These are phyloP conservation scores for Leptomonas pyrrhocoris DNA, from an alignment of 208 protist genomes.

Conservation along the genomic window DNA sequence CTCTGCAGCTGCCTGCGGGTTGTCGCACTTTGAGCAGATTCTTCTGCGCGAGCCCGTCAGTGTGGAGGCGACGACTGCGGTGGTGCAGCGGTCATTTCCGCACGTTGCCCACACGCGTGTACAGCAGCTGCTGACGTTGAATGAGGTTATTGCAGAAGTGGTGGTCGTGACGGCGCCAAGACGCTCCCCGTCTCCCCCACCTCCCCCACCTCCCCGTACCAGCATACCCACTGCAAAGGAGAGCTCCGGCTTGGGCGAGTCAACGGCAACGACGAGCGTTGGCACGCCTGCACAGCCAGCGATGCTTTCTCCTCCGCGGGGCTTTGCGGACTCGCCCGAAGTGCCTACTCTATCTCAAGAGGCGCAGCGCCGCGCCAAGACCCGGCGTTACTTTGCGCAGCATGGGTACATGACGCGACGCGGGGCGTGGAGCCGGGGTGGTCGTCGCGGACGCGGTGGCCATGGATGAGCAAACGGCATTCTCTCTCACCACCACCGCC, in stretches of 20 bases:
- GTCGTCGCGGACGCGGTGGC: constrained; percentile 25
- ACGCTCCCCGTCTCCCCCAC: constrained; percentile 1
- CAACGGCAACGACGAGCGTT: background rate
- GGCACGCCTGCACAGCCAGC: background rate
- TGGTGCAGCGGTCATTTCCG: constrained; percentile 66
- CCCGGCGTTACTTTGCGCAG: constrained; percentile 44
- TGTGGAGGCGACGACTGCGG: constrained; percentile 32
- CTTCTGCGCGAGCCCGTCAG: constrained; percentile 73
- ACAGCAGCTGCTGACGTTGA: constrained; percentile 54
- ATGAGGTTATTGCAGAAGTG: constrained; percentile 53
- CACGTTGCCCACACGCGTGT: constrained; percentile 53
- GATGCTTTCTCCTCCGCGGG: constrained; percentile 1
- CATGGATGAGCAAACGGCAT: constrained; percentile 4
- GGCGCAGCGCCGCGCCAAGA: constrained; percentile 39
- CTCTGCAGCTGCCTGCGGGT: background rate
- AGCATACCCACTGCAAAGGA: background rate
- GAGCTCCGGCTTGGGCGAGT: no score
- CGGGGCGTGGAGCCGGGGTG: constrained; percentile 16
- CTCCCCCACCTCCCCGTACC: background rate
- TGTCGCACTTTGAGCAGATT: constrained; percentile 47
- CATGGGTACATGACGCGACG: constrained; percentile 31
- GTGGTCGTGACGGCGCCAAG: constrained; percentile 1
- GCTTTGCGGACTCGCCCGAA: background rate
- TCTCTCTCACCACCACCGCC: no score
- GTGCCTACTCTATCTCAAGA: constrained; percentile 23